Evolutionary conservation across 2,329 filamentous ascomycete genomes (phyloP), one percentile per base, ranked within the genome.

Genomic region (Aspergillus sp.): DNA sequence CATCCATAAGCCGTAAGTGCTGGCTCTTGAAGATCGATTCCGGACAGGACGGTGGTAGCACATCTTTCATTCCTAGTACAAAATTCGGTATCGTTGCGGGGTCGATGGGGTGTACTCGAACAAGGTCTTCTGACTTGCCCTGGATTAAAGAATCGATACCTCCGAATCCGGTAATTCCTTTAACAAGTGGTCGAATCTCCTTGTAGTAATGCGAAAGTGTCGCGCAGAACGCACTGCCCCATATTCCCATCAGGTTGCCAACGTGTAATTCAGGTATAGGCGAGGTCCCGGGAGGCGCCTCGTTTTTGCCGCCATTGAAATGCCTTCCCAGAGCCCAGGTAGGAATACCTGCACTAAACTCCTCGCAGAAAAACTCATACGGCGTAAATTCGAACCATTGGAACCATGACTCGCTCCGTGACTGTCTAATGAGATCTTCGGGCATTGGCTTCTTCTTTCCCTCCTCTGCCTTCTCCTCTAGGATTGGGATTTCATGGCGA

Each of bases 331-430:
- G 79, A 6, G 92, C 90, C 92, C 93, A 99, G 0, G 91, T 96
- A 0, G 95, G 95, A 60, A 99, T 97, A 3, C 95, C 93, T 2
- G 93, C 92, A 22, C 84, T 83, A 51, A 96, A 87, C 69, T 97
- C 93, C 73, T 98, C 93, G 66, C 92, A 96, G 74, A 95, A 97
- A 71, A 97, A 89, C 72, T 98, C 93, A 69, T 96, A 97, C 0
- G 93, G 93, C 0, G 91, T 96, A 67, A 93, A 89, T 69, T 99
- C 95, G 65, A 95, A 97, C 93, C 95, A 98, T 68, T 99, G 93
- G 67, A 98, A 99, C 90, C 93, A 98, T 2, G 91, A 83, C 68
- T 96, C 89, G 59, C 82, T 76, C 54, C 75, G 76, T 4, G 82
- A 80, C 57, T 80, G 77, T 39, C 74, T 78, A 59, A 80, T 77